Percentiles rank a stretch among this genome's conserved stretches.
These are phyloP conservation scores for Fusarium abutilonis DNA, from an alignment of 2,329 filamentous ascomycete species.

Conservation along the genomic window DNA sequence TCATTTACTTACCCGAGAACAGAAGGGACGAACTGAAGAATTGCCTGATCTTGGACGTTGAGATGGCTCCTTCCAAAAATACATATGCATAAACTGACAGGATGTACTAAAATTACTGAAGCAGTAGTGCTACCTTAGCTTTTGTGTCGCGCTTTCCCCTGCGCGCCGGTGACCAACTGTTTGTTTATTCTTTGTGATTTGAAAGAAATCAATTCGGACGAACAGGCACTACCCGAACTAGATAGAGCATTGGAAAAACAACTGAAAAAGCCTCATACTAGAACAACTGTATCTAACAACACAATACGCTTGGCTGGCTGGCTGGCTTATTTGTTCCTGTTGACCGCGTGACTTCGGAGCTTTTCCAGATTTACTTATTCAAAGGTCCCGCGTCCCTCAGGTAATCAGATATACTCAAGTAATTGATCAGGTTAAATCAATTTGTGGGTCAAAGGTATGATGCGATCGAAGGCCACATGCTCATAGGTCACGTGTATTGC, in stretches of 20 bases:
- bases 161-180: conserved; percentile 1
- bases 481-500: too few species aligned
- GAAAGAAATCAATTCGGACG: background rate
- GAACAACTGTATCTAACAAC: too few species aligned
- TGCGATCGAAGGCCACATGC: too few species aligned
- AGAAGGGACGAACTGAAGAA: background rate
- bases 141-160: conserved; percentile 13
- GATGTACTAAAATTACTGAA: background rate
- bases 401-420: too few species aligned
- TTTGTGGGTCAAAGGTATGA: too few species aligned
- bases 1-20: conserved; percentile 3
- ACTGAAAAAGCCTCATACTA: background rate
- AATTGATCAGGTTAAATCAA: too few species aligned
- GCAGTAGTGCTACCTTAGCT: conserved; percentile 3
- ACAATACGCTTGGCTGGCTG: too few species aligned
- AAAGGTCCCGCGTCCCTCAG: too few species aligned
- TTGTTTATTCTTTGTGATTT: conserved; percentile 26
- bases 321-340: too few species aligned
- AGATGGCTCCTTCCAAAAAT: background rate
- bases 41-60: background rate
- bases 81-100: background rate
- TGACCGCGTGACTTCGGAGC: too few species aligned
- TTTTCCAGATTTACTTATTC: too few species aligned
- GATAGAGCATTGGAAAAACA: background rate
- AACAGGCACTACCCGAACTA: background rate